Percentiles rank a stretch among this genome's conserved stretches.
Conservation (phyloP, 2,329 filamentous ascomycete species). For the Cordyceps javanica region DNA sequence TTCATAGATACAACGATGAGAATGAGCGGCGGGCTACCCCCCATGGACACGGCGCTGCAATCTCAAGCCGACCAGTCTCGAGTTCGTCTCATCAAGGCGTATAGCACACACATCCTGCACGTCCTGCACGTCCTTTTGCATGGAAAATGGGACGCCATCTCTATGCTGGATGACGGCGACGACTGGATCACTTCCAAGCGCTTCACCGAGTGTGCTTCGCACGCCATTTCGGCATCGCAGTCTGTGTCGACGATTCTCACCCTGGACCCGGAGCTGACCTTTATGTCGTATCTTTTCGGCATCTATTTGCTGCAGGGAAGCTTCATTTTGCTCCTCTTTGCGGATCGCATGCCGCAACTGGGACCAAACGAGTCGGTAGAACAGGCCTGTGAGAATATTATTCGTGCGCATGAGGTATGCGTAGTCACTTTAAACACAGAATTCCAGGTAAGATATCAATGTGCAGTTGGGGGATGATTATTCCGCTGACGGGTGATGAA, state of each 20-base stretch:
- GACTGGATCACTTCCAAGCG: slow-evolving; percentile 41
- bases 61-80: slow-evolving; percentile 23
- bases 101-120: slow-evolving; percentile 41
- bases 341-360: slow-evolving; percentile 42
- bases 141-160: slow-evolving; percentile 44
- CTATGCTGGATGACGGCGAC: slow-evolving; percentile 42
- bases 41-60: slow-evolving; percentile 8
- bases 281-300: slow-evolving; percentile 47
- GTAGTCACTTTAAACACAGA: slow-evolving; percentile 44
- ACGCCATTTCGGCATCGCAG: slow-evolving; percentile 41
- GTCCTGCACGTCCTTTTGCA: slow-evolving; percentile 42
- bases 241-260: slow-evolving; percentile 39
- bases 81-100: slow-evolving; percentile 36
- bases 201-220: slow-evolving; percentile 39
- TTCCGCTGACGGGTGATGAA: slow-evolving; percentile 19
- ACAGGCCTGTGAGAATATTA: slow-evolving; percentile 43
- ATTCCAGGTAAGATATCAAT: slow-evolving; percentile 34
- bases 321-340: slow-evolving; percentile 42
- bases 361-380: slow-evolving; percentile 39
- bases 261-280: slow-evolving; percentile 43
- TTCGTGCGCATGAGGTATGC: slow-evolving; percentile 44
- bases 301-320: slow-evolving; percentile 47
- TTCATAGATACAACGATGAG: slow-evolving; percentile 1
- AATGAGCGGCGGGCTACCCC: slow-evolving; percentile 12
- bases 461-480: not conserved